Percentiles rank a stretch among this genome's conserved stretches.
Conservation (phyloP, 441 rosid genomes). For the Corymbia citriodora region DNA sequence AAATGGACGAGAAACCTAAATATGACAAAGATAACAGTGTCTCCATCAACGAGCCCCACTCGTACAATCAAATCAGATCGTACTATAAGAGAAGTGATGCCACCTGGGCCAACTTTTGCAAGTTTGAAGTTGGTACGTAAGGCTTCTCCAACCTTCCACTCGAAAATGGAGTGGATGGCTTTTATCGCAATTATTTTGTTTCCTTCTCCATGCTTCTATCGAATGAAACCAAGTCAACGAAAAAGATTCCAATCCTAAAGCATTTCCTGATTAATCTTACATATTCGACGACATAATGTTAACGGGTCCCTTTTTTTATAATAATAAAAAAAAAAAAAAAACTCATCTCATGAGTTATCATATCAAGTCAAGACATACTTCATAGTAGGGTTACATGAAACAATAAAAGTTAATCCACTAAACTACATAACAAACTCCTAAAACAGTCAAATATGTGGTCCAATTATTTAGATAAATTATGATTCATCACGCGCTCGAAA, state of each 20-base stretch:
- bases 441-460: too few relatives aligned
- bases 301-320: neutral
- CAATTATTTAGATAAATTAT: too few relatives aligned
- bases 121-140: neutral
- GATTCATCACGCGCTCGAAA: too few relatives aligned
- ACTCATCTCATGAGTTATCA: neutral
- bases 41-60: neutral
- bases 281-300: neutral
- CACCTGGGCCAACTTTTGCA: neutral
- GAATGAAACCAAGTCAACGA: neutral
- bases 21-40: neutral
- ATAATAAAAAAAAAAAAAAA: fast-evolving
- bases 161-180: neutral
- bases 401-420: neutral
- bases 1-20: neutral
- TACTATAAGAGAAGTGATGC: neutral
- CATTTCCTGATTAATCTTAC: neutral
- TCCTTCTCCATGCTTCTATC: neutral
- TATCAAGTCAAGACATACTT: neutral
- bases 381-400: too few relatives aligned
- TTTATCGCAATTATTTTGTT: neutral
- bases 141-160: neutral
- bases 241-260: neutral
- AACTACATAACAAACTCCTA: neutral
- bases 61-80: neutral